Evolutionary conservation across 2,329 filamentous ascomycete species (phyloP), one percentile per base, ranked within the genome.

Genomic region (Parastagonospora avenae): DNA sequence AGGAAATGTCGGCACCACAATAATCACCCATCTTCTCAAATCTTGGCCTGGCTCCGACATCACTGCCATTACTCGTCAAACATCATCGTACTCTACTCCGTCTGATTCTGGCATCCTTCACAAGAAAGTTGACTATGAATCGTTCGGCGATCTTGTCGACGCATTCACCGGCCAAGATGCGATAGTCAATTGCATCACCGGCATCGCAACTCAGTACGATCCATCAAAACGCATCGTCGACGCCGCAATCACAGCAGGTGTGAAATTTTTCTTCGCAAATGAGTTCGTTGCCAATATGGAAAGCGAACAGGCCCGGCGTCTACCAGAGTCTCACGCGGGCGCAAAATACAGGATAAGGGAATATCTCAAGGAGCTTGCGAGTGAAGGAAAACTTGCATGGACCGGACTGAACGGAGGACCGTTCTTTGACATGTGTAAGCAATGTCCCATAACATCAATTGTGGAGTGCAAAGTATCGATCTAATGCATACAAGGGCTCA

Each of bases 81-180:
- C 54, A 12, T 67, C 64, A 2, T 47, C 41, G 11, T 69, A 63
- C 50, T 59, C 46, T 0, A 38, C 54, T 9, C 63, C 63, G 6
- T 2, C 50, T 2, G 31, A 42, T 16, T 57, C 57, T 33, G 48
- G 49, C 36, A 60, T 72, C 44, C 53, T 42, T 4, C 48, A 56
- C 47, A 65, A 60, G 29, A 45, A 50, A 3, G 54, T 54, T 3
- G 67, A 73, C 48, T 72, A 65, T 49, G 45, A 45, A 1, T 71
- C 69, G 11, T 33, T 63, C 0, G 29, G 49, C 2, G 66, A 67
- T 1, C 62, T 73, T 4, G 52, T 48, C 14, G 55, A 73, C 2
- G 80, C 78, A 1, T 77, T 88, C 28, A 54, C 73, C 11, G 80
- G 77, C 30, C 79, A 85, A 52, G 84, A 87, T 50, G 84, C 81